Conservation (phyloP, 2,329 filamentous ascomycete species). For the Penicillium verrucosum region DNA sequence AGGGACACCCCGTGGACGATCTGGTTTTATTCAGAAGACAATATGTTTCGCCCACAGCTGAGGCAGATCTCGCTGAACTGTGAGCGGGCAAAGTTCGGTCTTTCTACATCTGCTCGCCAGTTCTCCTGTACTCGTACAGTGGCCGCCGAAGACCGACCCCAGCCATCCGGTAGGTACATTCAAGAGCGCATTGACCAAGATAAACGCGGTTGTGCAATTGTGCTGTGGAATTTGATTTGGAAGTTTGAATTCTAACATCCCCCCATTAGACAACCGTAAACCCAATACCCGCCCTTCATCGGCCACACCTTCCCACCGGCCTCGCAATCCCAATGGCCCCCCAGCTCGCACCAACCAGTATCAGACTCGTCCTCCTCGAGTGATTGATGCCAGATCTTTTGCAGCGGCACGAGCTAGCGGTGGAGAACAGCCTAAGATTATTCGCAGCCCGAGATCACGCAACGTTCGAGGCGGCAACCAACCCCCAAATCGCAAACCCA, state of each 20-base stretch:
- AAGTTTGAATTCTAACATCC: background rate
- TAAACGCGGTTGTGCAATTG: background rate
- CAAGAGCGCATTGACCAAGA: background rate
- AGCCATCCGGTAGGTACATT: conserved; percentile 25
- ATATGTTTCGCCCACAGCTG: conserved; percentile 30
- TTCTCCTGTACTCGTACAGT: conserved; percentile 25
- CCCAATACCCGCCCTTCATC: conserved; percentile 7
- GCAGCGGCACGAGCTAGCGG: conserved; percentile 28
- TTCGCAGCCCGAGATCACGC: conserved; percentile 30
- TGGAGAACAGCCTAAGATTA: conserved; percentile 29
- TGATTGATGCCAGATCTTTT: conserved; percentile 38
- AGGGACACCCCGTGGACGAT: background rate
- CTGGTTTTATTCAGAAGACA: conserved; percentile 5
- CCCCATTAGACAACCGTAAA: conserved; percentile 1
- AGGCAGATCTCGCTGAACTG: conserved; percentile 18
- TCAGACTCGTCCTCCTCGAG: conserved; percentile 25
- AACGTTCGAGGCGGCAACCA: conserved; percentile 19
- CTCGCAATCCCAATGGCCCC: conserved; percentile 18
- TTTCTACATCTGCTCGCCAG: conserved; percentile 20
- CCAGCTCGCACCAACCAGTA: conserved; percentile 14
- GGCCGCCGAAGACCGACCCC: conserved; percentile 16
- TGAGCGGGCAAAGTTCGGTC: conserved; percentile 13
- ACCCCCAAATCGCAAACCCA: conserved; percentile 21
- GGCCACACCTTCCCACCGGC: conserved; percentile 14
- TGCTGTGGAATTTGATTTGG: background rate